Percentiles rank a stretch among this genome's conserved stretches.
These are phyloP conservation scores for Thinopyrum elongatum DNA, from an alignment of 176 grass and related monocot genomes.

Conservation along the genomic window DNA sequence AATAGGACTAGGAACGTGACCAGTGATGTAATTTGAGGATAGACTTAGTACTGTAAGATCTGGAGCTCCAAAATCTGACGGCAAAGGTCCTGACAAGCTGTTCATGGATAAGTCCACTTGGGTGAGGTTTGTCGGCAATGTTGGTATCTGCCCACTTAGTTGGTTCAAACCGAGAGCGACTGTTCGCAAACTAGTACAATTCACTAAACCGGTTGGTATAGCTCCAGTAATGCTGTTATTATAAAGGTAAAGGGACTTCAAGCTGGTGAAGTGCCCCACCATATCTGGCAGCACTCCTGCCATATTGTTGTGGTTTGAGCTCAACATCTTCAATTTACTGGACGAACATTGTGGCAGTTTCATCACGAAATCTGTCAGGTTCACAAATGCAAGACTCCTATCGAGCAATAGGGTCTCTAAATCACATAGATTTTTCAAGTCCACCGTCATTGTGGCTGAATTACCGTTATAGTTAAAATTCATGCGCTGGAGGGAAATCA, in stretches of 20 bases:
- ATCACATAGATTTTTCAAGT: slow-evolving; percentile 12
- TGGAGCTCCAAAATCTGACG: not conserved
- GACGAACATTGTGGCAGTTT: not conserved
- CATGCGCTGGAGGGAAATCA: not conserved
- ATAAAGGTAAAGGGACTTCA: not conserved
- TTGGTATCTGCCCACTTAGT: slow-evolving; percentile 1
- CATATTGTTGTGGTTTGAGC: not conserved
- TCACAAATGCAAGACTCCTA: not conserved
- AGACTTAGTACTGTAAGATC: not conserved
- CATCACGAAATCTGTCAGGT: not conserved
- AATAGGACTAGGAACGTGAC: slow-evolving; percentile 17
- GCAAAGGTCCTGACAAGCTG: not conserved
- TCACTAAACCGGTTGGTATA: not conserved
- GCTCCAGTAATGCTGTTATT: not conserved
- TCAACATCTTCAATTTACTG: not conserved
- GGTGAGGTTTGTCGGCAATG: not conserved
- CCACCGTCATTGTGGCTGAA: not conserved
- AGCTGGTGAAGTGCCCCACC: not conserved
- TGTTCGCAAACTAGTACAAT: not conserved
- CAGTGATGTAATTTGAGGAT: slow-evolving; percentile 23
- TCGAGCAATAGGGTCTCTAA: not conserved
- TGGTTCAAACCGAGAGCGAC: not conserved
- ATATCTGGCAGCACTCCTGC: not conserved
- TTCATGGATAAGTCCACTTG: slow-evolving; percentile 16
- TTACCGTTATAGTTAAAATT: not conserved